phyloP scores from a whole-genome alignment of 805 yeast species.

The Starmera amethionina region DNA sequence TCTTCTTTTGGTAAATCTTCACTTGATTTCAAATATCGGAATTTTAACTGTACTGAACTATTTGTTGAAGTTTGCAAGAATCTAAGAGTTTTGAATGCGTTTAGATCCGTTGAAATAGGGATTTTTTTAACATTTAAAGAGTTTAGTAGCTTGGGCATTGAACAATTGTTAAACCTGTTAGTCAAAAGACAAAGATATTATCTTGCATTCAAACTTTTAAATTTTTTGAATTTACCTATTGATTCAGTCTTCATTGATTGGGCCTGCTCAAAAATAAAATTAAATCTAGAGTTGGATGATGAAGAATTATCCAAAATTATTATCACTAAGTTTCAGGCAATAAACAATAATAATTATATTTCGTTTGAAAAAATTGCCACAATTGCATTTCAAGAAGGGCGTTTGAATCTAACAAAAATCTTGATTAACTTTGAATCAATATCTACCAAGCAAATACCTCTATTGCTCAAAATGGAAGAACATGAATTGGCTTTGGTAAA shows the following conservation, averaged over 20 bases:
- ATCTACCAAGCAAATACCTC: slow-evolving; percentile 48
- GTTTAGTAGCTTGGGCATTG: slow-evolving; percentile 40
- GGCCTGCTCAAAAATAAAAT: slow-evolving; percentile 65
- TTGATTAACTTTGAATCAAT: slow-evolving; percentile 57
- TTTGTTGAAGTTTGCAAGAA: slow-evolving; percentile 55
- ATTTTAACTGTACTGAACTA: slow-evolving; percentile 28
- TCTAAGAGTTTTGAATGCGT: slow-evolving; percentile 58
- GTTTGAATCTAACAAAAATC: slow-evolving; percentile 54
- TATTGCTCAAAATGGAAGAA: slow-evolving; percentile 64
- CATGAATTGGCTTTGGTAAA: slow-evolving; percentile 58
- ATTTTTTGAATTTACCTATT: slow-evolving; percentile 34
- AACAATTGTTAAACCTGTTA: slow-evolving; percentile 46
- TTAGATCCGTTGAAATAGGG: slow-evolving; percentile 58
- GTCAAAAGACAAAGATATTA: slow-evolving; percentile 49
- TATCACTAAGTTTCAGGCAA: slow-evolving; percentile 30
- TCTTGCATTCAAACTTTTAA: slow-evolving; percentile 53
- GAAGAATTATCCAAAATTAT: slow-evolving; percentile 43
- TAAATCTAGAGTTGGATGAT: slow-evolving; percentile 46
- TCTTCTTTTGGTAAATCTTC: slow-evolving; percentile 76
- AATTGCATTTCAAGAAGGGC: slow-evolving; percentile 74
- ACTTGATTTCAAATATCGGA: slow-evolving; percentile 37
- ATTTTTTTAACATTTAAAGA: slow-evolving; percentile 56
- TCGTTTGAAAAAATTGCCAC: slow-evolving; percentile 52
- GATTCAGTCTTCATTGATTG: slow-evolving; percentile 60
- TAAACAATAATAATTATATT: slow-evolving; percentile 26